A percentile compares a stretch with the other conserved stretches of the same genome.
These are phyloP conservation scores for Helminthosporium solani DNA, from an alignment of 2,329 filamentous ascomycete species.

Conservation along the genomic window DNA sequence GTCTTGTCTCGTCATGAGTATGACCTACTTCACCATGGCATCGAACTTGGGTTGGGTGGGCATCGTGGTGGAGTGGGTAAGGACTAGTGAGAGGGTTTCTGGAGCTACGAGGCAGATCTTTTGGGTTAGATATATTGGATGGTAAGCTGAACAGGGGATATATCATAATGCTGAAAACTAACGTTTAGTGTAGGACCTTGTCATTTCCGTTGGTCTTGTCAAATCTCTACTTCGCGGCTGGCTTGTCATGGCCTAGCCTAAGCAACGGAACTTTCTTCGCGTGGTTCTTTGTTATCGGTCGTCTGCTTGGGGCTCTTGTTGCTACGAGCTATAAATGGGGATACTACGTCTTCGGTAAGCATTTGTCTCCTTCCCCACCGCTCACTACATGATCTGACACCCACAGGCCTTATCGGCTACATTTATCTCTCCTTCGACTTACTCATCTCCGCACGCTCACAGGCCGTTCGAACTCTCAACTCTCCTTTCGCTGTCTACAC, in stretches of 20 bases:
- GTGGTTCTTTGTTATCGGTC: conserved; percentile 66
- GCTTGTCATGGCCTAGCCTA: conserved; percentile 65
- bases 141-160: conserved; percentile 58
- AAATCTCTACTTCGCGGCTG: conserved; percentile 64
- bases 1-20: conserved; percentile 59
- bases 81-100: conserved; percentile 46
- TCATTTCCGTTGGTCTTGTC: conserved; percentile 57
- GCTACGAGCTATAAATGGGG: conserved; percentile 66
- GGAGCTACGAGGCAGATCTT: conserved; percentile 63
- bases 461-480: not conserved
- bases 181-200: not conserved
- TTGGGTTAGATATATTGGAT: conserved; percentile 67
- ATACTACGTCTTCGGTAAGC: conserved; percentile 58
- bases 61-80: conserved; percentile 60
- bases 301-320: conserved; percentile 66
- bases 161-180: not conserved
- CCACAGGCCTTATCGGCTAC: not conserved
- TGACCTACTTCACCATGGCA: conserved; percentile 67
- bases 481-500: conserved; percentile 32
- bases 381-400: not conserved
- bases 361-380: not conserved
- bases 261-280: conserved; percentile 63
- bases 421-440: not conserved
- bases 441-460: not conserved
- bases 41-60: conserved; percentile 64